Percentiles rank a stretch among this genome's conserved stretches.
Conservation (phyloP, 2,329 filamentous ascomycete genomes). For the Colletotrichum tofieldiae region DNA sequence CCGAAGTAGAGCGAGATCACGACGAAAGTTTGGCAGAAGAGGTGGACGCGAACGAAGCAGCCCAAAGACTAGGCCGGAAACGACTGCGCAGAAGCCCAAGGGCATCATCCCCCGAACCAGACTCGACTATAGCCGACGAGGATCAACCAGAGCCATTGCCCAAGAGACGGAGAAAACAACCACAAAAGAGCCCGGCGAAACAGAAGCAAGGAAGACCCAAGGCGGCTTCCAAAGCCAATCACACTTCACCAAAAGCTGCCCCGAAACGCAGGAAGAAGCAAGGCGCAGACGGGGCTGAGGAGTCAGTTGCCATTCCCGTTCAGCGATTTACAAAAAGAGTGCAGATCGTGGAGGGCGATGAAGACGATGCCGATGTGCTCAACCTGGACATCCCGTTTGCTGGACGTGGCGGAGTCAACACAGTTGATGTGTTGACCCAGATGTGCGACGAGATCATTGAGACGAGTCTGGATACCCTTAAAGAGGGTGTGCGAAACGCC, state of each 20-base stretch:
- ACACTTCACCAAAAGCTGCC: conserved; percentile 45
- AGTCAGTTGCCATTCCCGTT: conserved; percentile 69
- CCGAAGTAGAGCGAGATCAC: conserved; percentile 5
- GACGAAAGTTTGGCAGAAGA: conserved; percentile 58
- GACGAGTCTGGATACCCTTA: conserved; percentile 64
- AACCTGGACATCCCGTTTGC: conserved; percentile 68
- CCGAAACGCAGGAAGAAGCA: conserved; percentile 44
- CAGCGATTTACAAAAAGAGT: conserved; percentile 71
- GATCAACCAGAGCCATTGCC: conserved; percentile 49
- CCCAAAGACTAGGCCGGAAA: conserved; percentile 59
- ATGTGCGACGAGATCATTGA: conserved; percentile 74
- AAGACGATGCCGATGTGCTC: conserved; percentile 61
- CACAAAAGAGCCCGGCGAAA: conserved; percentile 58
- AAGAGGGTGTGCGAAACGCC: conserved; percentile 55
- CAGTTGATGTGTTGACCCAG: conserved; percentile 74
- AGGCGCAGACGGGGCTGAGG: conserved; percentile 11
- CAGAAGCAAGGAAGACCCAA: conserved; percentile 55
- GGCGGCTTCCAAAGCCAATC: conserved; percentile 41
- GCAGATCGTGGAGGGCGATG: conserved; percentile 58
- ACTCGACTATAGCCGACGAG: conserved; percentile 53
- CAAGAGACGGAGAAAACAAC: conserved; percentile 56
- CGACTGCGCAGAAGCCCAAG: conserved; percentile 57
- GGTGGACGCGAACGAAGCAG: conserved; percentile 60
- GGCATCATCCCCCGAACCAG: conserved; percentile 60
- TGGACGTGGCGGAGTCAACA: conserved; percentile 70